Conservation (phyloP, 2,329 filamentous ascomycete genomes). For the Fusarium ambrosium region DNA sequence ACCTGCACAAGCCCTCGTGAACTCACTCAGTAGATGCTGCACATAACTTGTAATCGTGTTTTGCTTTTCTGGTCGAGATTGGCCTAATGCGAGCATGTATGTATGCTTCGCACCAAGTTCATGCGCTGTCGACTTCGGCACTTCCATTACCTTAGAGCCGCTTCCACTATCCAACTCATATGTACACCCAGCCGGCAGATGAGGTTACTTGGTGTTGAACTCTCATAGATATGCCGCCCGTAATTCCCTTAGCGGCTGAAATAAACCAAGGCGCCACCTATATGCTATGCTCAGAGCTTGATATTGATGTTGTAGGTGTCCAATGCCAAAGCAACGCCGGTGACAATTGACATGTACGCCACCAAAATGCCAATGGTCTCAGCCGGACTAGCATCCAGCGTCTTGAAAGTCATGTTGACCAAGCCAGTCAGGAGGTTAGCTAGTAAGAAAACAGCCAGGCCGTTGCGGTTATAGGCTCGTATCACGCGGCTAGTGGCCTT, state of each 20-base stretch:
- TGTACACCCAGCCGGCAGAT: not conserved
- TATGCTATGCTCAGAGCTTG: constrained; percentile 66
- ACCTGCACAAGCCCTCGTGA: not conserved
- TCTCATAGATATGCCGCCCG: not conserved
- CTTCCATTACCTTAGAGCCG: not conserved
- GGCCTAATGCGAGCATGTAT: not conserved
- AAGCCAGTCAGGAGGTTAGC: constrained; percentile 92
- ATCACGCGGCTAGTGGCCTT: constrained; percentile 85
- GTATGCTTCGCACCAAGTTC: constrained; percentile 5
- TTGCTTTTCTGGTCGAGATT: constrained; percentile 20
- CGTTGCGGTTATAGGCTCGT: constrained; percentile 88
- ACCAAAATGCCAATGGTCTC: constrained; percentile 81
- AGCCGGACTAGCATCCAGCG: constrained; percentile 76
- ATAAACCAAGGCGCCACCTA: constrained; percentile 2
- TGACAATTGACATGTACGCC: constrained; percentile 77
- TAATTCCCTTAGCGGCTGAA: not conserved
- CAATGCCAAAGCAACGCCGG: constrained; percentile 75
- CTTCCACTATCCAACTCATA: not conserved
- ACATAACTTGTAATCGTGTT: constrained; percentile 8
- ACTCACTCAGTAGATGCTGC: not conserved
- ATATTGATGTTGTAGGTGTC: constrained; percentile 77
- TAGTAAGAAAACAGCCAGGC: constrained; percentile 84
- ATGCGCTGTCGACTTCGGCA: constrained; percentile 1
- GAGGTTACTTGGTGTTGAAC: not conserved
- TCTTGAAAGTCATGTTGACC: constrained; percentile 89